Evolutionary conservation across 129 eudicot species (phyloP).

Genomic region (Sambucus nigra): DNA sequence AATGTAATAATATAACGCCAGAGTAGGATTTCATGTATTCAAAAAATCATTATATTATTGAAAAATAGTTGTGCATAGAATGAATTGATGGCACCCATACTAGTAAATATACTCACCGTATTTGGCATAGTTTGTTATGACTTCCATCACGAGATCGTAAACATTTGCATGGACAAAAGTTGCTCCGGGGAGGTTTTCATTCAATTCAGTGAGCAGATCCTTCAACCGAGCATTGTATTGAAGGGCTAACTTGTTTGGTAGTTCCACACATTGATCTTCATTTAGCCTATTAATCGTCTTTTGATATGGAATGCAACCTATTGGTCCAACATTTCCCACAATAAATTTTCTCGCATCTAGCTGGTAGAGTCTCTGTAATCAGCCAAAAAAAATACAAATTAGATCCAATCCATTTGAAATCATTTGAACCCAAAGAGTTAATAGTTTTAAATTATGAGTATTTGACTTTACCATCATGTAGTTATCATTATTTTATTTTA

Average conservation of each 20-base stretch:
- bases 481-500: too few relatives aligned
- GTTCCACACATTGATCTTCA: slow-evolving; percentile 66
- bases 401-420: neutral
- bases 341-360: slow-evolving; percentile 86
- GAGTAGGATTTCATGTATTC: too few relatives aligned
- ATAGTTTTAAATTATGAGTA: too few relatives aligned
- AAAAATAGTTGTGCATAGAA: too few relatives aligned
- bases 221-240: slow-evolving; percentile 64
- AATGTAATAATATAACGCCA: too few relatives aligned
- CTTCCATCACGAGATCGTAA: slow-evolving; percentile 82
- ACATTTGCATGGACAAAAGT: slow-evolving; percentile 87
- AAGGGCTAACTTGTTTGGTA: slow-evolving; percentile 72
- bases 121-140: slow-evolving; percentile 66
- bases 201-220: slow-evolving; percentile 53
- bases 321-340: slow-evolving; percentile 81
- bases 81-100: too few relatives aligned
- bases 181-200: slow-evolving; percentile 71
- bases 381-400: neutral
- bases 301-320: slow-evolving; percentile 98
- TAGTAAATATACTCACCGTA: slow-evolving; percentile 50
- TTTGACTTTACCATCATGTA: too few relatives aligned
- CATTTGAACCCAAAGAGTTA: neutral
- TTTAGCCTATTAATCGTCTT: slow-evolving; percentile 69
- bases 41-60: too few relatives aligned
- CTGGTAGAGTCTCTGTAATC: slow-evolving; percentile 74